Base-by-base conservation (phyloP, 441 rosid species). In the Arabidopsis hybrid region DNA sequence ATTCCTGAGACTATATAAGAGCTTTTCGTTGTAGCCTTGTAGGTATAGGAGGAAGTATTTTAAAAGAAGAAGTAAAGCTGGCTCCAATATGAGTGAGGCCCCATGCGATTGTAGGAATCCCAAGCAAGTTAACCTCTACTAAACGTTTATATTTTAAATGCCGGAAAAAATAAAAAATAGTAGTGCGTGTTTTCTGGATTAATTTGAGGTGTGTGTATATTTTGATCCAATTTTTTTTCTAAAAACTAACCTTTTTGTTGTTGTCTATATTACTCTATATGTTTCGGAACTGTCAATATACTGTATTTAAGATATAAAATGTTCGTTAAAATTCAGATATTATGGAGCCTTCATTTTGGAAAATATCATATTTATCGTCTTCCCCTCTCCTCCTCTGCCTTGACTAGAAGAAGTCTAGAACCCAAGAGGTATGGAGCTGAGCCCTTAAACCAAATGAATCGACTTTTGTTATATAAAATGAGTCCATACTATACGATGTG, bases 21-120 rank as follows among this genome's bases (percentile, higher is more conserved):
- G 26, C 26, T 21, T 21, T 21, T 21, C 26, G 82, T 76, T 45
- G 65, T 73, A 65, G 71, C 58, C 58, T 16, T 71, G 82, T 58
- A 67, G 65, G 63, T 60, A 38, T 59, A 56, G 64, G 56, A 59
- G 75, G 61, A 59, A 65, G 39, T 49, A 65, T 18, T 67, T 49
- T 58, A 72, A 60, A 73, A 63, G 42, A 72, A 65, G 73, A 75
- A 65, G 79, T 61, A 86, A 50, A 88, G 87, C 81, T 83, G 83
- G 80, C 85, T 83, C 83, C 76, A 63, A 74, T 83, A 87, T 75
- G 82, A 71, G 67, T 47, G 39, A 35, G 50, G 65, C 79, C 81
- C 91, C 88, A 84, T 82, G 67, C 34, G 65, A 32, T 14, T 57
- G 74, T 73, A 81, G 83, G 90, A 86, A 89, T 91, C 92, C 92